Conservation (phyloP, 768 basidiomycete genomes). For the Amanita inopinata region DNA sequence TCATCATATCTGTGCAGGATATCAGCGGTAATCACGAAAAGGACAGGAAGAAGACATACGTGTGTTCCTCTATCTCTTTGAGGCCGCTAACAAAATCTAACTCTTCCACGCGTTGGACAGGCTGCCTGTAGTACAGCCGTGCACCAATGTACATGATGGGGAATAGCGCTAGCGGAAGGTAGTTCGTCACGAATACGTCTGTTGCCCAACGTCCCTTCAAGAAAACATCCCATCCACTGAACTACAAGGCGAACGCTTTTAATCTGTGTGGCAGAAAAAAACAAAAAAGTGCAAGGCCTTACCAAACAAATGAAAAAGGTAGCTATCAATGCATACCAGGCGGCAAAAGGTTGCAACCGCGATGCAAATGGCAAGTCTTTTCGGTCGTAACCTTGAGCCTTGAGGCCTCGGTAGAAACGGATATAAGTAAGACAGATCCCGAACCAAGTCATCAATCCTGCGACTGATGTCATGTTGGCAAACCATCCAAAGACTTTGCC, state of each 20-base stretch:
- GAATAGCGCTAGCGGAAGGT: conserved; percentile 64
- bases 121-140: conserved; percentile 41
- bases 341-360: conserved; percentile 62
- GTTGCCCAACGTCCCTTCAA: conserved; percentile 34
- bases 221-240: conserved; percentile 35
- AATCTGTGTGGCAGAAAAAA: not conserved
- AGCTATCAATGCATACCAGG: conserved; percentile 41
- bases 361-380: conserved; percentile 60
- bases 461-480: conserved; percentile 60
- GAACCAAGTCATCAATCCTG: conserved; percentile 75
- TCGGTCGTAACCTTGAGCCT: conserved; percentile 72
- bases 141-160: conserved; percentile 62
- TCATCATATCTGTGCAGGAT: conserved; percentile 44
- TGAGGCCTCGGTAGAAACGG: conserved; percentile 79
- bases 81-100: conserved; percentile 82
- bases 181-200: conserved; percentile 76
- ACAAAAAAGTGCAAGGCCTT: conserved; percentile 18
- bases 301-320: conserved; percentile 54
- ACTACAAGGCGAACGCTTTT: conserved; percentile 24
- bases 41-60: conserved; percentile 22
- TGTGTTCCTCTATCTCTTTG: conserved; percentile 60
- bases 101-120: conserved; percentile 39
- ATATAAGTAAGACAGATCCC: conserved; percentile 69
- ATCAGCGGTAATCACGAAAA: not conserved
- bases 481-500: conserved; percentile 78